Evolutionary conservation across 306 rosid species (phyloP).

Genomic region (Gastrolobium villosum): DNA sequence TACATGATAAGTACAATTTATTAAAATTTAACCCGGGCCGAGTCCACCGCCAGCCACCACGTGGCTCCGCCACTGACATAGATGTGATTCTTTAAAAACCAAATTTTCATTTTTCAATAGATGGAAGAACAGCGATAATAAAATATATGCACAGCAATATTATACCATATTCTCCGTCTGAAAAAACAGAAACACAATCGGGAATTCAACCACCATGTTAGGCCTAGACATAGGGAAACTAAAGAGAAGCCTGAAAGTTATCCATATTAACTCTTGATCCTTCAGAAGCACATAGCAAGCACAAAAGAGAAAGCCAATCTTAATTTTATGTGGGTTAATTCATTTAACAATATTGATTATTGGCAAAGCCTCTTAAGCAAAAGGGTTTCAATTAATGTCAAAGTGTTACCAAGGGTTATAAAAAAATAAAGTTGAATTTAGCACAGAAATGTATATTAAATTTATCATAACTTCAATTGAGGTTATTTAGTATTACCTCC

Average conservation of each 20-base stretch:
- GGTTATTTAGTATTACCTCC: conserved; percentile 69
- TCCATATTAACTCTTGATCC: conserved; percentile 15
- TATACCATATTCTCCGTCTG: conserved; percentile 19
- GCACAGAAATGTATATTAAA: conserved; percentile 38
- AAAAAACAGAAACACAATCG: conserved; percentile 19
- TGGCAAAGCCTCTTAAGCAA: conserved; percentile 21
- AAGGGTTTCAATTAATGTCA: conserved; percentile 5
- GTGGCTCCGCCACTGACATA: too few species aligned
- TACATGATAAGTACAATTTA: too few species aligned
- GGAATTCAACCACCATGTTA: conserved; percentile 32
- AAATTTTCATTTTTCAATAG: neutral
- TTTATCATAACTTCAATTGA: conserved; percentile 33
- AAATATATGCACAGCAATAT: conserved; percentile 7
- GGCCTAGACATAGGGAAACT: neutral
- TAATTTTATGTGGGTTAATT: conserved; percentile 19
- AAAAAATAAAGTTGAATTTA: conserved; percentile 31
- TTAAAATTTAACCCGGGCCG: too few species aligned
- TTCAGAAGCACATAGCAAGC: conserved; percentile 17
- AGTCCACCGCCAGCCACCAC: too few species aligned
- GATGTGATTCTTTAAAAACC: conserved; percentile 6
- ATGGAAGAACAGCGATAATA: conserved; percentile 17
- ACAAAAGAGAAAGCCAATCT: neutral
- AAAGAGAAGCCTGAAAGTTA: neutral
- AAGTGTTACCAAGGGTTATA: neutral
- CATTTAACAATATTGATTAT: neutral